Percentiles rank a stretch among this genome's conserved stretches.
Conservation (phyloP, 2,329 filamentous ascomycete genomes). For the Pleoardoris graminearum region DNA sequence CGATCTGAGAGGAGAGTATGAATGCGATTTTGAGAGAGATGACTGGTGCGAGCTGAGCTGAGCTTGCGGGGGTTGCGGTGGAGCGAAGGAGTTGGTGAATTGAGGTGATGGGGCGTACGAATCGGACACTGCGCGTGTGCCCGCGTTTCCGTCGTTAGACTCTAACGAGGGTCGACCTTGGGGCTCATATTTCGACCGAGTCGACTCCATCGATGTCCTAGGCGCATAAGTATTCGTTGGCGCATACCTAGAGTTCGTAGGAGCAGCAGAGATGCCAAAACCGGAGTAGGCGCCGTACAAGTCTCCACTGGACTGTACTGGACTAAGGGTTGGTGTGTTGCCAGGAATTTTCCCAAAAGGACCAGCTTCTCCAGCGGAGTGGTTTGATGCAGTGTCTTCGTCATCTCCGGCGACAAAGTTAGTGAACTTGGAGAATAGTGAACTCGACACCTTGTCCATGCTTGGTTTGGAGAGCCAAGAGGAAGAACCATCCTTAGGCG, state of each 20-base stretch:
- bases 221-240: constrained; percentile 49
- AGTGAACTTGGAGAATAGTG: constrained; percentile 90
- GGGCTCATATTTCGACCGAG: constrained; percentile 54
- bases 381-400: constrained; percentile 64
- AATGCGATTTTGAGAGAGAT: constrained; percentile 31
- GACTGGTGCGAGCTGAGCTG: constrained; percentile 36
- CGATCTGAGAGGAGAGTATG: constrained; percentile 37
- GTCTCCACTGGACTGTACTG: constrained; percentile 71
- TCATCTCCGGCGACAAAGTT: constrained; percentile 96
- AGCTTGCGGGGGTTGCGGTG: constrained; percentile 34
- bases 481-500: constrained; percentile 76
- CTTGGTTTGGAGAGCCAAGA: constrained; percentile 95
- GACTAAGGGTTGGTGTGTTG: constrained; percentile 55
- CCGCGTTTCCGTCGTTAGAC: constrained; percentile 32
- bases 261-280: constrained; percentile 45
- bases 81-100: constrained; percentile 33
- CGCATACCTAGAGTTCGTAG: constrained; percentile 46
- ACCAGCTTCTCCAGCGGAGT: constrained; percentile 62
- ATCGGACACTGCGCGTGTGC: constrained; percentile 34
- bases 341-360: constrained; percentile 82
- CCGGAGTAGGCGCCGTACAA: constrained; percentile 71
- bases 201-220: constrained; percentile 57
- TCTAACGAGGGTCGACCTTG: constrained; percentile 45
- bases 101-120: constrained; percentile 34
- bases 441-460: constrained; percentile 93